phyloP scores from a whole-genome alignment of 2,329 filamentous ascomycete genomes.

The Trichoderma atroviride region DNA sequence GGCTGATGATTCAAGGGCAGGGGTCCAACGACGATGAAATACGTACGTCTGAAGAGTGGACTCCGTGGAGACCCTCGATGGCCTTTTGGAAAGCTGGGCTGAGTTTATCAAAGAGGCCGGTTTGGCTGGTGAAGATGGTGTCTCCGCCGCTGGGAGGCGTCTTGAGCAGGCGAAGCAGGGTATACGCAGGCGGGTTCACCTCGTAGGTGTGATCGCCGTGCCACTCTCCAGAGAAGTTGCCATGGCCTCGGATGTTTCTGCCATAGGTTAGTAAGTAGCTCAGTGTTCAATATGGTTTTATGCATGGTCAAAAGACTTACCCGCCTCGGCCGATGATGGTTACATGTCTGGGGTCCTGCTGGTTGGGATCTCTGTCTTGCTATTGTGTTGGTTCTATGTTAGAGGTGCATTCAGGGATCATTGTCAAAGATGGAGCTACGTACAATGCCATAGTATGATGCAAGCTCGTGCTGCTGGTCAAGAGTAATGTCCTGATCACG shows the following conservation, averaged over 20 bases:
- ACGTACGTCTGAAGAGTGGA: constrained; percentile 26
- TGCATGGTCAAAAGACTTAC: not conserved
- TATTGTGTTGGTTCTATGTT: not conserved
- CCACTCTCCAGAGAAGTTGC: constrained; percentile 23
- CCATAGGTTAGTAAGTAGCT: not conserved
- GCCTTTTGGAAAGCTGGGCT: constrained; percentile 26
- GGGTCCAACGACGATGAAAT: not conserved
- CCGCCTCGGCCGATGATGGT: constrained; percentile 28
- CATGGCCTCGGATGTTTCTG: constrained; percentile 23
- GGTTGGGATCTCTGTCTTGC: constrained; percentile 28
- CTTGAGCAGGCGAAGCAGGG: constrained; percentile 22
- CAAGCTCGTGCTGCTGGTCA: constrained; percentile 44
- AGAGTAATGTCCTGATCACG: constrained; percentile 42
- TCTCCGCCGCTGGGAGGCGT: constrained; percentile 26
- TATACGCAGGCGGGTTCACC: constrained; percentile 26
- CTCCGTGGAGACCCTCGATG: constrained; percentile 21
- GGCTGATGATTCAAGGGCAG: not conserved
- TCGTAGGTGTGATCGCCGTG: constrained; percentile 25
- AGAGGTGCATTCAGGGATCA: not conserved
- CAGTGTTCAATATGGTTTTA: not conserved
- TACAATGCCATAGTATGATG: constrained; percentile 27
- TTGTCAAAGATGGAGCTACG: not conserved
- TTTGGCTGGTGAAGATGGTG: constrained; percentile 25
- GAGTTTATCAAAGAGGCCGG: constrained; percentile 21
- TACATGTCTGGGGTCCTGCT: constrained; percentile 25